Evolutionary conservation across 495 filamentous ascomycete genomes (phyloP).

Genomic region (Penicillium paradoxum): DNA sequence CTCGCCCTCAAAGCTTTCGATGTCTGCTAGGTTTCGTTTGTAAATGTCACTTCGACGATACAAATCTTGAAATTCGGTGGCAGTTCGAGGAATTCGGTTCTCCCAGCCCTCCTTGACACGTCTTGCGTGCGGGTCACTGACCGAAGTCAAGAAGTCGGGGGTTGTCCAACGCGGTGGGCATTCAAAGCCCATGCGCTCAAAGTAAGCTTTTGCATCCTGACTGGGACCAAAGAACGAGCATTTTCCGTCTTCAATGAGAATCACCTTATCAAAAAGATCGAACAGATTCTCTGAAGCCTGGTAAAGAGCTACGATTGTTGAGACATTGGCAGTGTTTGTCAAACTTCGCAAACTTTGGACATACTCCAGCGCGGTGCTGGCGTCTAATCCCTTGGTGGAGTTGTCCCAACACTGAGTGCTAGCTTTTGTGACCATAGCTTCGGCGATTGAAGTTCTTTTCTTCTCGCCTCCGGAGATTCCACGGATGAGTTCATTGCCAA

Average conservation of each 20-base stretch:
- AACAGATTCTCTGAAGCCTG: conserved; percentile 68
- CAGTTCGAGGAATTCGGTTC: conserved; percentile 54
- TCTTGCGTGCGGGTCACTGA: conserved; percentile 59
- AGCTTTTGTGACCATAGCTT: conserved; percentile 63
- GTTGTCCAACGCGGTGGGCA: conserved; percentile 60
- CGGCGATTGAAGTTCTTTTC: conserved; percentile 66
- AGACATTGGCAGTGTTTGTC: conserved; percentile 58
- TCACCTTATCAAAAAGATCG: conserved; percentile 65
- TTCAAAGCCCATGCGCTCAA: conserved; percentile 59
- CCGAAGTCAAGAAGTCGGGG: conserved; percentile 64
- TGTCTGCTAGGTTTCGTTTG: conserved; percentile 35
- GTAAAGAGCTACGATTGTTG: conserved; percentile 62
- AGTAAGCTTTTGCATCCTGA: conserved; percentile 54
- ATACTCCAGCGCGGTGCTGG: conserved; percentile 62
- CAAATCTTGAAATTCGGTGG: conserved; percentile 51
- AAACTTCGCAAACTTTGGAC: conserved; percentile 57
- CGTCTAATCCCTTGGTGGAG: conserved; percentile 62
- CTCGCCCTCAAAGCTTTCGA: conserved; percentile 49
- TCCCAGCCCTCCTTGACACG: conserved; percentile 55
- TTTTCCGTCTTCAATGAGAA: conserved; percentile 63
- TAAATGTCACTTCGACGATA: conserved; percentile 47
- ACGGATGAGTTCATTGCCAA: conserved; percentile 61
- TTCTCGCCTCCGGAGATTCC: conserved; percentile 71
- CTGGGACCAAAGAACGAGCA: conserved; percentile 60
- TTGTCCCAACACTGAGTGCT: conserved; percentile 67